phyloP scores from a whole-genome alignment of 768 basidiomycete genomes.

The Leccinellum luteum region DNA sequence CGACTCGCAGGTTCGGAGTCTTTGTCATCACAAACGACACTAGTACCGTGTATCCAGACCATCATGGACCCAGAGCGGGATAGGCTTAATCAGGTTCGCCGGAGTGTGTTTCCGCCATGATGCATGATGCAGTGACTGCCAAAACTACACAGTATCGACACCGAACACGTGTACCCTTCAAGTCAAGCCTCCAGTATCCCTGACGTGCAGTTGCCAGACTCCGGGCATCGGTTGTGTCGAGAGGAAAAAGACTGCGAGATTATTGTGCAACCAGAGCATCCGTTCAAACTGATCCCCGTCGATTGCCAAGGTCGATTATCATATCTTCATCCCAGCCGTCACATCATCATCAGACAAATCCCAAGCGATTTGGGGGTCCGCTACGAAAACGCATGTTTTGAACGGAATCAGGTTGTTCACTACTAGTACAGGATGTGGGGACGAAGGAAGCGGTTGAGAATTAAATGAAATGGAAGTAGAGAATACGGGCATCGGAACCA shows the following conservation, averaged over 20 bases:
- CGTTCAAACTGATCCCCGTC: constrained; percentile 9
- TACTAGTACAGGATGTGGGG: not conserved
- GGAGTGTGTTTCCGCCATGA: not conserved
- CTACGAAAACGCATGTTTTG: constrained; percentile 3
- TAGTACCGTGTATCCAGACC: not conserved
- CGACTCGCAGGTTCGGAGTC: not conserved
- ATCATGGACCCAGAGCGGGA: constrained; percentile 5
- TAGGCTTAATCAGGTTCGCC: constrained; percentile 3
- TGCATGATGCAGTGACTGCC: not conserved
- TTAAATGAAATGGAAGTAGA: not conserved
- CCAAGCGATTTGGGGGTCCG: constrained; percentile 11
- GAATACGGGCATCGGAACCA: not conserved
- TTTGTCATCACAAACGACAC: not conserved
- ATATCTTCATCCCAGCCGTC: not conserved
- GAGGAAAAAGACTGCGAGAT: not conserved
- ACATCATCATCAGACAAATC: constrained; percentile 24
- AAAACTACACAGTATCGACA: not conserved
- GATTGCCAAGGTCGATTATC: constrained; percentile 7
- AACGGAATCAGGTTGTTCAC: constrained; percentile 3
- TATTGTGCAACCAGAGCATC: not conserved
- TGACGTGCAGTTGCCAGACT: not conserved
- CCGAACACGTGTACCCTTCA: constrained; percentile 7
- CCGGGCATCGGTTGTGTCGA: constrained; percentile 1
- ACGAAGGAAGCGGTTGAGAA: not conserved
- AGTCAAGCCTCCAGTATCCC: not conserved